Conservation (phyloP, 345 rosid genomes). For the Crucihimalaya himalaica region DNA sequence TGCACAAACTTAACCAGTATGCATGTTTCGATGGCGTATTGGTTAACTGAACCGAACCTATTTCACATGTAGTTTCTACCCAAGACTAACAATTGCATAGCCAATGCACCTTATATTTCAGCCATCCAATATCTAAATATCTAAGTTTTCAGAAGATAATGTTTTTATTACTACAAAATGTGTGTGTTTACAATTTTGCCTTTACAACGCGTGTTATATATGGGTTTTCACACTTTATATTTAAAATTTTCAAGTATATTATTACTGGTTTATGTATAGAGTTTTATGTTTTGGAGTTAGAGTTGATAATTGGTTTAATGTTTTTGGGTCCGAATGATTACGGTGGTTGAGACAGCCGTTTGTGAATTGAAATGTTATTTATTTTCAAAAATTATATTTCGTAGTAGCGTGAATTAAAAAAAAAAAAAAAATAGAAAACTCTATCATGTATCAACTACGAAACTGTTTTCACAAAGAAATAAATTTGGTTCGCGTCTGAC, state of each 20-base stretch:
- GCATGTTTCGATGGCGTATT: neutral
- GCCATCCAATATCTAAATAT: neutral
- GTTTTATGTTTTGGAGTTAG: neutral
- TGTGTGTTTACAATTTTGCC: neutral
- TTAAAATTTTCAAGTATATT: neutral
- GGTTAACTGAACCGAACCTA: neutral
- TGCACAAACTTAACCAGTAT: neutral
- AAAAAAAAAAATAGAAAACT: no score
- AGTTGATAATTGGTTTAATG: neutral
- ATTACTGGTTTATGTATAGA: neutral
- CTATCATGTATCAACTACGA: no score
- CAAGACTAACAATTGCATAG: neutral
- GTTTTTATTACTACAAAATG: neutral
- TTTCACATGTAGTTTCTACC: neutral
- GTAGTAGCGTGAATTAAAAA: no score
- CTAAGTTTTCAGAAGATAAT: no score
- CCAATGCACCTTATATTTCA: neutral
- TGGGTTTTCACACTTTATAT: no score
- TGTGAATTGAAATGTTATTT: no score
- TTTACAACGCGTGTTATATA: no score
- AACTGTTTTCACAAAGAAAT: no score
- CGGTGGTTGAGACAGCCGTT: no score
- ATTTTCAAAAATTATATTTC: no score
- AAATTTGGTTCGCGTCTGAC: no score
- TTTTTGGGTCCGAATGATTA: neutral